Percentiles rank a stretch among this genome's conserved stretches.
phyloP scores from a whole-genome alignment of 345 rosid genomes.

The rapeseed (Brassica napus) region DNA sequence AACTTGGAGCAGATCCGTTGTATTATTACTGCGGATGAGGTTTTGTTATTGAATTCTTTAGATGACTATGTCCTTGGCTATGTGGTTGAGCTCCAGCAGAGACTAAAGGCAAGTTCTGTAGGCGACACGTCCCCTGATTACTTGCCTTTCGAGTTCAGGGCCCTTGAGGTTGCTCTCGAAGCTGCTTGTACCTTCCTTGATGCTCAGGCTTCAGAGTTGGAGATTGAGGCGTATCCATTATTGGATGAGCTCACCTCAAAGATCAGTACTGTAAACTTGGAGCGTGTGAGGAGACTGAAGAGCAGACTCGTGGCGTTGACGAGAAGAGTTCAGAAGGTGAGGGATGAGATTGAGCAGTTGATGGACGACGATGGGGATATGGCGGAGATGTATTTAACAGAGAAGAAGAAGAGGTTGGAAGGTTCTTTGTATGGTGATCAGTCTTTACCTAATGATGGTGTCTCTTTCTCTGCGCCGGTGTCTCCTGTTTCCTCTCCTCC shows the following conservation, averaged over 20 bases:
- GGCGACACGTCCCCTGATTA: constrained; percentile 66
- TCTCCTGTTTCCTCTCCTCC: constrained; percentile 90
- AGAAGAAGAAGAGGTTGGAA: constrained; percentile 90
- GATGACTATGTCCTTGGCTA: constrained; percentile 93
- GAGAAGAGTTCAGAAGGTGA: constrained; percentile 96
- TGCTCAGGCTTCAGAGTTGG: constrained; percentile 98
- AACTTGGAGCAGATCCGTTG: constrained; percentile 99
- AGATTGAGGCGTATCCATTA: constrained; percentile 97
- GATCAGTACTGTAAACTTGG: constrained; percentile 94
- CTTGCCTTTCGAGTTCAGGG: constrained; percentile 94
- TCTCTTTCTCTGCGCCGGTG: constrained; percentile 83
- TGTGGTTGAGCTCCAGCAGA: constrained; percentile 94
- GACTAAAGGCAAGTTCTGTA: constrained; percentile 59
- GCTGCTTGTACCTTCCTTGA: constrained; percentile 98
- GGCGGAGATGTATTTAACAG: constrained; percentile 99
- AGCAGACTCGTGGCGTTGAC: constrained; percentile 96
- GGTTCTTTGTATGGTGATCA: constrained; percentile 76
- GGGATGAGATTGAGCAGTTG: constrained; percentile 99
- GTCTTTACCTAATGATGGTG: constrained; percentile 65
- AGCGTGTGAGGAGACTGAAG: constrained; percentile 90
- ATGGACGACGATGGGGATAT: constrained; percentile 99
- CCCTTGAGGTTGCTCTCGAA: constrained; percentile 95
- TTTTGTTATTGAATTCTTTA: constrained; percentile 89
- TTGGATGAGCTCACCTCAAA: constrained; percentile 95
- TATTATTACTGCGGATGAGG: constrained; percentile 97